Evolutionary conservation across 768 basidiomycete genomes (phyloP).

Genomic region (Termitomyces bulborhizus): DNA sequence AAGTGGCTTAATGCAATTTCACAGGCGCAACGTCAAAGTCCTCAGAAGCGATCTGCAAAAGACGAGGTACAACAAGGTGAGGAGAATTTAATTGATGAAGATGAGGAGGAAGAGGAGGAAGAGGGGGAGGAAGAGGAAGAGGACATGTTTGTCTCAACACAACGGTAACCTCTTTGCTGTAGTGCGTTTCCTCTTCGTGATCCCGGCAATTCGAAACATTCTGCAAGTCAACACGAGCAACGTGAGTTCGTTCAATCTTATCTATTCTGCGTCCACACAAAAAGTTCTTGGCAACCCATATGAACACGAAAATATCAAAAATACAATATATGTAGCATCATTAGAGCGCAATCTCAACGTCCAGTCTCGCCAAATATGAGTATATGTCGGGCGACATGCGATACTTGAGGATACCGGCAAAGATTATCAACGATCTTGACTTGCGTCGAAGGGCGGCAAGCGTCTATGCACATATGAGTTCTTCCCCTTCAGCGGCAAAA

Average conservation of each 20-base stretch:
- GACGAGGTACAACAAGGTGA: conserved; percentile 15
- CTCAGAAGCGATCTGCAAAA: conserved; percentile 12
- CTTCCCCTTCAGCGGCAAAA: conserved; percentile 4
- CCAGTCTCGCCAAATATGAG: conserved; percentile 77
- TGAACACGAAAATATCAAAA: background rate
- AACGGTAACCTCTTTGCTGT: conserved; percentile 23
- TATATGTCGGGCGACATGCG: conserved; percentile 89
- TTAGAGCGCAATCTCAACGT: conserved; percentile 80
- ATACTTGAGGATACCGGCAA: conserved; percentile 83
- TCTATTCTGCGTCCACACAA: background rate
- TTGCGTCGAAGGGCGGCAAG: conserved; percentile 67
- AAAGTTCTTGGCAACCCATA: background rate
- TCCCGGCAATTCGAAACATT: background rate
- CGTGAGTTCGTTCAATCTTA: background rate
- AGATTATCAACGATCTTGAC: conserved; percentile 82
- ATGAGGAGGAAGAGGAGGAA: conserved; percentile 15
- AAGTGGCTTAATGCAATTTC: background rate
- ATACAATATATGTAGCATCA: background rate
- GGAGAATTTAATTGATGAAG: conserved; percentile 2
- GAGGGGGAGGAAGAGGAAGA: conserved; percentile 22
- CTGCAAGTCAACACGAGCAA: background rate
- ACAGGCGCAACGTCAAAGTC: conserved; percentile 28
- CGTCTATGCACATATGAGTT: conserved; percentile 35
- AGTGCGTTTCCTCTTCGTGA: background rate
- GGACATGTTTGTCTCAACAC: conserved; percentile 30